Evolutionary conservation across 2,329 filamentous ascomycete genomes (phyloP).

Genomic region (Penicillium fuscoglaucum): DNA sequence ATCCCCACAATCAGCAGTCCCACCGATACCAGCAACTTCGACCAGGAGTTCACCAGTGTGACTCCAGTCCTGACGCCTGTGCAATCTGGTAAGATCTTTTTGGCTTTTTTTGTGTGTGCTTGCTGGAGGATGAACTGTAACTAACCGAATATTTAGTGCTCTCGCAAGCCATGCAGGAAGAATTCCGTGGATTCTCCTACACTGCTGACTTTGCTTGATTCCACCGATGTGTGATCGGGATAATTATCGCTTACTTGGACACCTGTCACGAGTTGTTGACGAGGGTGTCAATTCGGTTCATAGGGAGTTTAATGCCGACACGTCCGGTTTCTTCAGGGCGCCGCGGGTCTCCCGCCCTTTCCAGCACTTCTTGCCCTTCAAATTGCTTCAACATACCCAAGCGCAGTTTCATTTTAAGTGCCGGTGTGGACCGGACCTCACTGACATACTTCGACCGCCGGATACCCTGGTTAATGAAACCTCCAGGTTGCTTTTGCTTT

Average conservation of each 20-base stretch:
- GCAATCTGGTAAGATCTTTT: constrained; percentile 75
- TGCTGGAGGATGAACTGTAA: constrained; percentile 7
- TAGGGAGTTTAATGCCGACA: constrained; percentile 11
- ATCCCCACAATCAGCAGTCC: constrained; percentile 84
- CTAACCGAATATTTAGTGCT: constrained; percentile 62
- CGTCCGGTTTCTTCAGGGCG: constrained; percentile 11
- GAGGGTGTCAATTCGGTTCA: constrained; percentile 9
- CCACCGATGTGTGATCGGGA: constrained; percentile 9
- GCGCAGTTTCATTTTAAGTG: constrained; percentile 23
- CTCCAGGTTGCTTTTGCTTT: constrained; percentile 18
- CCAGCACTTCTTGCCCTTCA: constrained; percentile 22
- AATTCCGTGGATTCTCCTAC: constrained; percentile 98
- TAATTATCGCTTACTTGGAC: constrained; percentile 16
- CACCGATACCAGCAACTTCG: constrained; percentile 99
- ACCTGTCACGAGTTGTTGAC: constrained; percentile 9
- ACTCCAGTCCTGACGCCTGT: constrained; percentile 96
- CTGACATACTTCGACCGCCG: constrained; percentile 20
- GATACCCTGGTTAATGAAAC: constrained; percentile 25
- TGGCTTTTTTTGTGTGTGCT: neutral
- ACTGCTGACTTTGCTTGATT: constrained; percentile 80
- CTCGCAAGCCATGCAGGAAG: constrained; percentile 98
- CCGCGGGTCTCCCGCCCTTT: constrained; percentile 20
- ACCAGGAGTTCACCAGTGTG: constrained; percentile 97
- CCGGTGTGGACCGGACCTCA: constrained; percentile 21
- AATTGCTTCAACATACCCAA: constrained; percentile 28